These are phyloP conservation scores for Raffaelea arxii DNA, from an alignment of 2,329 filamentous ascomycete species.

Conservation along the genomic window DNA sequence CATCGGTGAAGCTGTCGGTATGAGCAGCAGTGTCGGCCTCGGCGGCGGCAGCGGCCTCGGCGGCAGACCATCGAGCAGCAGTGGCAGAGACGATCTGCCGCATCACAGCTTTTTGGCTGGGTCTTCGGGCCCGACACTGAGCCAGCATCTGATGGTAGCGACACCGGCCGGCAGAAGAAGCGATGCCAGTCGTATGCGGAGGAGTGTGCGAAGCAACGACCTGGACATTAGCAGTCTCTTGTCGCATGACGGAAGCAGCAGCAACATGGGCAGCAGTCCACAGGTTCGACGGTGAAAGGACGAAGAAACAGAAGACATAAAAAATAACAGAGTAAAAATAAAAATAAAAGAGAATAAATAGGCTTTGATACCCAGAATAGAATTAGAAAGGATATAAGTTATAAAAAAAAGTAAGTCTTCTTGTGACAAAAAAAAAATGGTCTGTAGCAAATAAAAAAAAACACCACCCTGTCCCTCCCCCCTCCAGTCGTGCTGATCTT, in stretches of 20 bases:
- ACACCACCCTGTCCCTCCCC: too few species aligned
- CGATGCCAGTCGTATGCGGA: constrained; percentile 26
- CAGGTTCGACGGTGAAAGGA: constrained; percentile 32
- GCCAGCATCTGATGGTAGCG: neutral
- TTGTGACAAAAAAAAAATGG: too few species aligned
- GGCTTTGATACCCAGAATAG: neutral
- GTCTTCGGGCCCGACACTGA: constrained; percentile 1
- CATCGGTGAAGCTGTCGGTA: constrained; percentile 22
- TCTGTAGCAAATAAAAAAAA: too few species aligned
- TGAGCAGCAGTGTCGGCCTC: neutral
- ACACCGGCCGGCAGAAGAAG: constrained; percentile 12
- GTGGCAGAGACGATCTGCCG: constrained; percentile 18
- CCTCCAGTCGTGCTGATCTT: too few species aligned
- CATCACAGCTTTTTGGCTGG: constrained; percentile 9
- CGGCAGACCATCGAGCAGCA: constrained; percentile 20
- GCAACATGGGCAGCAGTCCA: constrained; percentile 46
- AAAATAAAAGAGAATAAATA: neutral
- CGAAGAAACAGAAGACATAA: neutral
- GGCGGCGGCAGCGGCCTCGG: neutral
- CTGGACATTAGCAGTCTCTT: constrained; percentile 48
- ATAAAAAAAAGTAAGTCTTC: too few species aligned
- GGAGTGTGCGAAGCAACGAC: constrained; percentile 37
- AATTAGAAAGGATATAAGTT: too few species aligned
- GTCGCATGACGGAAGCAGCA: constrained; percentile 50
- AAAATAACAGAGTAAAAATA: neutral